A percentile compares a stretch with the other conserved stretches of the same genome.
These are phyloP conservation scores for Ganoderma boninense DNA, from an alignment of 1,284 basidiomycete genomes.

Conservation along the genomic window DNA sequence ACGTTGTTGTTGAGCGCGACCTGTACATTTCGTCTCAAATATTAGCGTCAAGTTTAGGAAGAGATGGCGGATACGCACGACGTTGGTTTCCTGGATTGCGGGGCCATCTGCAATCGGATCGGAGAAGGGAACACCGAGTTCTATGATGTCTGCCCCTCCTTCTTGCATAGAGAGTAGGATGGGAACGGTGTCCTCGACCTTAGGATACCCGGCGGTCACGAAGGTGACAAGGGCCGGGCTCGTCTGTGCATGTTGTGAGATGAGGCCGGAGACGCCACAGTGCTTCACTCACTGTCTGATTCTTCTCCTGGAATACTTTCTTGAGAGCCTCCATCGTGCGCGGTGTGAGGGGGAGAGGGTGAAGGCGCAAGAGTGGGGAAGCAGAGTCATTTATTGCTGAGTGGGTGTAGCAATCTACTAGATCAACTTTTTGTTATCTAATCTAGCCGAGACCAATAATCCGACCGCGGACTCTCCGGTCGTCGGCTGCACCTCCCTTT, in stretches of 20 bases:
- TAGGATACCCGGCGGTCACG: slow-evolving; percentile 92
- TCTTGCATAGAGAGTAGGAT: slow-evolving; percentile 91
- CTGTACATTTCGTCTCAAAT: slow-evolving; percentile 48
- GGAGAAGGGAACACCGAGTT: slow-evolving; percentile 95
- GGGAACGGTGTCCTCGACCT: slow-evolving; percentile 81
- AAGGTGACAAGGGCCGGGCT: slow-evolving; percentile 86
- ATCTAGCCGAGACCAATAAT: slow-evolving; percentile 21
- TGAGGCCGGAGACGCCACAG: background rate
- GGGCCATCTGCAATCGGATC: slow-evolving; percentile 97
- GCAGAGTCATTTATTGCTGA: slow-evolving; percentile 30
- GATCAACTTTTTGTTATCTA: slow-evolving; percentile 23
- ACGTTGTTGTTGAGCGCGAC: slow-evolving; percentile 84
- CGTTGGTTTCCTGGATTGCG: slow-evolving; percentile 92
- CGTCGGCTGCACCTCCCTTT: too few species aligned
- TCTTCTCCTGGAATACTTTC: slow-evolving; percentile 78
- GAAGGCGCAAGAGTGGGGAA: slow-evolving; percentile 27
- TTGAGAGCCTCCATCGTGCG: slow-evolving; percentile 78
- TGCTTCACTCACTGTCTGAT: slow-evolving; percentile 60
- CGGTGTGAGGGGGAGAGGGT: slow-evolving; percentile 13
- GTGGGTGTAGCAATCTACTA: background rate
- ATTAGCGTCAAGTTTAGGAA: slow-evolving; percentile 8
- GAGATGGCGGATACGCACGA: slow-evolving; percentile 57
- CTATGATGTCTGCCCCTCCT: slow-evolving; percentile 95
- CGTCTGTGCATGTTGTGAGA: slow-evolving; percentile 51
- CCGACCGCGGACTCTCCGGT: too few species aligned